Percentiles rank a stretch among this genome's conserved stretches.
Evolutionary conservation across 352 stramenopile species (phyloP).

Genomic region (Globisporangium sylvaticum): DNA sequence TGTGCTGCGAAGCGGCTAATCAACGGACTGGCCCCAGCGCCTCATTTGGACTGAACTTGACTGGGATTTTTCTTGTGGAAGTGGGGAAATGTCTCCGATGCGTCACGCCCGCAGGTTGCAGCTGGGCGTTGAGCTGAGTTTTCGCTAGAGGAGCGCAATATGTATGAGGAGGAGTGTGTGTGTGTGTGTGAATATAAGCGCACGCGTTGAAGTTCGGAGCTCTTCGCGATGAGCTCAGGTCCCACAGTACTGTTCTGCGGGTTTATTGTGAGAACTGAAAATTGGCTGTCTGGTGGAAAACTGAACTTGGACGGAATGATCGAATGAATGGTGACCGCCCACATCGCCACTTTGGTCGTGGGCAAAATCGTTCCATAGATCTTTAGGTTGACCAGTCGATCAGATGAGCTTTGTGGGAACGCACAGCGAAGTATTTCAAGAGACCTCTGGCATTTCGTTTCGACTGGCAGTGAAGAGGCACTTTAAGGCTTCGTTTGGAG

Average conservation of each 20-base stretch:
- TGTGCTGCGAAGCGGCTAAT: not conserved
- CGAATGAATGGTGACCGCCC: too few species aligned
- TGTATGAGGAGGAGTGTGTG: not conserved
- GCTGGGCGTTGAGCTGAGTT: not conserved
- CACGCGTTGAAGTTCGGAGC: not conserved
- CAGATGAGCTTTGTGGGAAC: not conserved
- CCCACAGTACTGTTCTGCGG: too few species aligned
- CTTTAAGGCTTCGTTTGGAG: not conserved
- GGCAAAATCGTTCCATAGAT: not conserved
- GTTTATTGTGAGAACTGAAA: not conserved
- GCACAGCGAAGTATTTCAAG: too few species aligned
- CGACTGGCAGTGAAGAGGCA: not conserved
- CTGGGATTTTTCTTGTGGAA: slow-evolving; percentile 5
- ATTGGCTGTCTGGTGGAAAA: not conserved
- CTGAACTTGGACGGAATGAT: not conserved
- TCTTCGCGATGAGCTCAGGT: not conserved
- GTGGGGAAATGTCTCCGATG: slow-evolving; percentile 12
- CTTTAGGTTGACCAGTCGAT: not conserved
- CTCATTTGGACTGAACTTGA: not conserved
- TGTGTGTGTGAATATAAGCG: too few species aligned
- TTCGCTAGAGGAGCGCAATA: not conserved
- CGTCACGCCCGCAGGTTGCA: slow-evolving; percentile 15
- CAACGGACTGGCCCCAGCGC: not conserved
- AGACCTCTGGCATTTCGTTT: not conserved
- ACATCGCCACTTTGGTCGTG: not conserved